Evolutionary conservation across 495 filamentous ascomycete genomes (phyloP).

Genomic region (Penicillium alfredii): DNA sequence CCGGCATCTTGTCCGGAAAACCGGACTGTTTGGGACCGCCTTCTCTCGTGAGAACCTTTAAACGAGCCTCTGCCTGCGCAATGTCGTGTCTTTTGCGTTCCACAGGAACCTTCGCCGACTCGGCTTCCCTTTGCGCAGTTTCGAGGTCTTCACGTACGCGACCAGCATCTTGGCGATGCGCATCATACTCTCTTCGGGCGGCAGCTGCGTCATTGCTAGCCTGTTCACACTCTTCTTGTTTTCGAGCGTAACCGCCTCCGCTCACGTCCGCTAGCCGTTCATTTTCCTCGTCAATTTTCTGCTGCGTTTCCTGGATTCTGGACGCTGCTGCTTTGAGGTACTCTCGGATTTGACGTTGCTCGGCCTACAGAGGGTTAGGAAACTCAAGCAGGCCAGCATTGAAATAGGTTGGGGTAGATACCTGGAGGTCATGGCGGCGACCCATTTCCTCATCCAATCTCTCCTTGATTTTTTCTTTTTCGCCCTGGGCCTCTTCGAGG

Average conservation of each 20-base stretch:
- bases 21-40: conserved; percentile 44
- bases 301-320: conserved; percentile 34
- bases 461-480: conserved; percentile 36
- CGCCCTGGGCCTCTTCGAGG: conserved; percentile 39
- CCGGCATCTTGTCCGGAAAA: conserved; percentile 56
- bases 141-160: conserved; percentile 32
- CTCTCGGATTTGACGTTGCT: conserved; percentile 47
- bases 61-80: conserved; percentile 35
- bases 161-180: conserved; percentile 23
- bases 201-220: conserved; percentile 28
- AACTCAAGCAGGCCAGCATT: too few species aligned
- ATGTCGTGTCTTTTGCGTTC: conserved; percentile 34
- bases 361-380: conserved; percentile 30
- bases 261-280: conserved; percentile 45
- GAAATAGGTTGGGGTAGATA: too few species aligned
- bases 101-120: conserved; percentile 20
- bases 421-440: conserved; percentile 42
- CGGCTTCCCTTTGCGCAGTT: conserved; percentile 27
- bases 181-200: conserved; percentile 25
- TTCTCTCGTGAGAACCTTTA: conserved; percentile 48
- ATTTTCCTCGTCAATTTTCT: conserved; percentile 43
- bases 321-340: conserved; percentile 38
- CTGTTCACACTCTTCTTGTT: conserved; percentile 41
- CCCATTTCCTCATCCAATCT: conserved; percentile 35
- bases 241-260: conserved; percentile 47